Evolutionary conservation across 106 monocot genomes (phyloP).

Genomic region (Dioscorea alata): DNA sequence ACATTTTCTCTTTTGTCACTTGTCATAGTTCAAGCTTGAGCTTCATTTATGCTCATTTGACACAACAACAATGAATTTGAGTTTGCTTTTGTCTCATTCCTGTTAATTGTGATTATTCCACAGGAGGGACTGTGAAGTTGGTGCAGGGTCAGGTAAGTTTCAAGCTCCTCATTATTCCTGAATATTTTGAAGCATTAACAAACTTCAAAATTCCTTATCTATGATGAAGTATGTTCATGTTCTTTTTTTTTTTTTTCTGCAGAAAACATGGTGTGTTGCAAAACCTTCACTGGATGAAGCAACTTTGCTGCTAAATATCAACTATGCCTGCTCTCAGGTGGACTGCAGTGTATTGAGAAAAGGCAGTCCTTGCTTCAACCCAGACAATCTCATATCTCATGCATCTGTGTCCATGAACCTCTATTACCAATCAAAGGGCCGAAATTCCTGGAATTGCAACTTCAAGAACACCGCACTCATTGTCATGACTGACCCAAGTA

Average conservation of each 20-base stretch:
- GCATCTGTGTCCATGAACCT: slow-evolving; percentile 45
- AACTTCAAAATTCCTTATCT: too few species aligned
- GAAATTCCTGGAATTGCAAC: slow-evolving; percentile 44
- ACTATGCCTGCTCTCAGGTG: slow-evolving; percentile 45
- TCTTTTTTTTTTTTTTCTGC: background rate
- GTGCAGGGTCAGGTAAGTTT: too few species aligned
- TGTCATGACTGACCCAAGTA: slow-evolving; percentile 36
- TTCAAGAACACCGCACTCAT: slow-evolving; percentile 36
- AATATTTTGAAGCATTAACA: too few species aligned
- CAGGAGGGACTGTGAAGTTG: too few species aligned
- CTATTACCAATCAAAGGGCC: slow-evolving; percentile 33
- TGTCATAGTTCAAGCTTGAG: too few species aligned
- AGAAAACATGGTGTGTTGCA: slow-evolving; percentile 53
- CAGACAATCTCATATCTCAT: slow-evolving; percentile 36
- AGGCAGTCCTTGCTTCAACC: slow-evolving; percentile 28
- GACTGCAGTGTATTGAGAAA: slow-evolving; percentile 25
- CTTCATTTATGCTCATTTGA: too few species aligned
- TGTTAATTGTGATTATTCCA: too few species aligned
- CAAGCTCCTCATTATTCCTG: too few species aligned
- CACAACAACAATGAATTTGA: too few species aligned
- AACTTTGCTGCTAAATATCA: slow-evolving; percentile 24
- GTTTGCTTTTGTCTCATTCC: too few species aligned
- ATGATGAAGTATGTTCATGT: too few species aligned
- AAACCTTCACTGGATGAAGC: slow-evolving; percentile 36
- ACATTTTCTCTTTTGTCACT: too few species aligned